phyloP scores from a whole-genome alignment of 306 rosid genomes.

The Astragalus glycyphyllos region DNA sequence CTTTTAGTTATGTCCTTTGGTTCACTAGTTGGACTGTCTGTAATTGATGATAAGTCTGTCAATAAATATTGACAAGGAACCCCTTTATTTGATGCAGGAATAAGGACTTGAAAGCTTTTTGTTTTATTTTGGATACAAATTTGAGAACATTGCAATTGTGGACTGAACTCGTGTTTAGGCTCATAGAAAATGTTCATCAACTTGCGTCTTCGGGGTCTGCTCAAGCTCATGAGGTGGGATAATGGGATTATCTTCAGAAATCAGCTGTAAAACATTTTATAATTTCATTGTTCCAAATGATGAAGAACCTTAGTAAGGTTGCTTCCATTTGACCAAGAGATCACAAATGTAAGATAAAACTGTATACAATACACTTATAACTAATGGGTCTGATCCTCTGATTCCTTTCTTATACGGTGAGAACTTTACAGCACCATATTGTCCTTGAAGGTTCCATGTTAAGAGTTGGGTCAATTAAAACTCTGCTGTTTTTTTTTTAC shows the following conservation, averaged over 20 bases:
- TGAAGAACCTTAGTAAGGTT: constrained; percentile 6
- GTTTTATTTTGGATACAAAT: constrained; percentile 2
- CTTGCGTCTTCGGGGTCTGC: constrained; percentile 3
- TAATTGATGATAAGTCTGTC: background rate
- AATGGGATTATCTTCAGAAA: constrained; percentile 4
- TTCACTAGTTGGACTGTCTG: constrained; percentile 16
- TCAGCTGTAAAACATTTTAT: constrained; percentile 17
- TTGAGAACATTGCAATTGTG: constrained; percentile 5
- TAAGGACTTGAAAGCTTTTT: constrained; percentile 34
- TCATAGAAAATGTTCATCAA: constrained; percentile 5
- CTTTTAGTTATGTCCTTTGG: constrained; percentile 12
- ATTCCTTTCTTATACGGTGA: background rate
- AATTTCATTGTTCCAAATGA: constrained; percentile 22
- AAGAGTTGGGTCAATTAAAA: constrained; percentile 20
- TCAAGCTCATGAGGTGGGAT: constrained; percentile 1
- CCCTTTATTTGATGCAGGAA: constrained; percentile 58
- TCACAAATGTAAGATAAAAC: constrained; percentile 13
- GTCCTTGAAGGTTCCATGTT: constrained; percentile 19
- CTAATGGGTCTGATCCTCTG: background rate
- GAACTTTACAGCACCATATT: background rate
- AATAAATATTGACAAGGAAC: constrained; percentile 38
- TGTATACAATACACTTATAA: background rate
- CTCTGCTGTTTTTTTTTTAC: background rate
- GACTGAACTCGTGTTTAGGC: constrained; percentile 39
- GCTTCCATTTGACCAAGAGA: background rate